Percentiles rank a stretch among this genome's conserved stretches.
Conservation (phyloP, 345 rosid genomes). For the Linum tenue region DNA sequence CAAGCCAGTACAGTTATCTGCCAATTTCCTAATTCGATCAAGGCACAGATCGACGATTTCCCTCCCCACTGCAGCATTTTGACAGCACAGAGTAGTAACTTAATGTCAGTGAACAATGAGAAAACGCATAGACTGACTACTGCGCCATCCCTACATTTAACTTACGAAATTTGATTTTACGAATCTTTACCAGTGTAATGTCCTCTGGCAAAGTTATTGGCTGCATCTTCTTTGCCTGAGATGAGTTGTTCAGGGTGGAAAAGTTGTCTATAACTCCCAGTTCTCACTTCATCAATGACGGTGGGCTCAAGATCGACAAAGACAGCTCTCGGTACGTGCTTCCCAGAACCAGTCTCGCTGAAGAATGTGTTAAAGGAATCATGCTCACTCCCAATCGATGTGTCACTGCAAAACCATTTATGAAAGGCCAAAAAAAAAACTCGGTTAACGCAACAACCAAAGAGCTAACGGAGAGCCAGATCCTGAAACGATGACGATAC, state of each 20-base stretch:
- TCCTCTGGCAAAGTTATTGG: conserved; percentile 89
- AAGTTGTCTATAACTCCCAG: conserved; percentile 68
- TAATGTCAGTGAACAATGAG: not conserved
- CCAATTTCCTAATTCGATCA: conserved; percentile 65
- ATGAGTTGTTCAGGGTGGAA: conserved; percentile 93
- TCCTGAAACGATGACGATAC: not conserved
- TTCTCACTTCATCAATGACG: conserved; percentile 75
- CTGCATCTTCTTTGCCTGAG: conserved; percentile 88
- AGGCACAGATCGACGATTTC: conserved; percentile 81
- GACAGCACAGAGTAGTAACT: not conserved
- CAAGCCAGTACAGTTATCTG: conserved; percentile 82
- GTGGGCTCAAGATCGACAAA: conserved; percentile 81
- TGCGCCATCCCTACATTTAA: no score
- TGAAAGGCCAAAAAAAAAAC: no score
- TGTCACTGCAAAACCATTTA: conserved; percentile 40
- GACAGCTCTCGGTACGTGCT: conserved; percentile 83
- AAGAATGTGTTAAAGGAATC: conserved; percentile 92
- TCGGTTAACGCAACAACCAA: no score
- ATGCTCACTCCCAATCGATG: conserved; percentile 39
- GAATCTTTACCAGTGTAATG: conserved; percentile 54
- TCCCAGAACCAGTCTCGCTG: conserved; percentile 84
- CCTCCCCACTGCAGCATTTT: conserved; percentile 56
- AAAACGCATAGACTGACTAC: not conserved
- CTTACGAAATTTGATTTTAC: no score
- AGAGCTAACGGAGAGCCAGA: not conserved